These are phyloP conservation scores for Aspergillus steynii DNA, from an alignment of 495 filamentous ascomycete genomes.

Conservation along the genomic window DNA sequence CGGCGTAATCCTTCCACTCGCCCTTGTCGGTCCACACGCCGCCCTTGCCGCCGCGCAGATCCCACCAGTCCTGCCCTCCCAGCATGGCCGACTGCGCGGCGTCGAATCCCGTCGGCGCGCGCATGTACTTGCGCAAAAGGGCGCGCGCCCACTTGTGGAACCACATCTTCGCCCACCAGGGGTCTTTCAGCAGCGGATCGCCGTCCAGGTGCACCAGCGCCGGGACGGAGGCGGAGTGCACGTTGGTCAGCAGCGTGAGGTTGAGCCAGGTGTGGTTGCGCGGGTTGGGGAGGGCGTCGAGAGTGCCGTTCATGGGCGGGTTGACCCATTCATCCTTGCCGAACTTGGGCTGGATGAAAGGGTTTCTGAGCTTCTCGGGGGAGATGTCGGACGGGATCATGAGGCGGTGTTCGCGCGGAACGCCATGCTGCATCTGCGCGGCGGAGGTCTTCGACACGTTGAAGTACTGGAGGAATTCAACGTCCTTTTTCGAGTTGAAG, in stretches of 20 bases:
- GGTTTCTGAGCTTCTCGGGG: constrained; percentile 34
- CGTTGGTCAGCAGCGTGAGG: constrained; percentile 55
- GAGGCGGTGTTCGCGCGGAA: constrained; percentile 45
- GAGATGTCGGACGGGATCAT: constrained; percentile 45
- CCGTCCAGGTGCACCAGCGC: constrained; percentile 53
- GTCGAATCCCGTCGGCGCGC: constrained; percentile 42
- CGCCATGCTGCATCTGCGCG: constrained; percentile 40
- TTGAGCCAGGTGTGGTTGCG: constrained; percentile 46
- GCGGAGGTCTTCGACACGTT: constrained; percentile 42
- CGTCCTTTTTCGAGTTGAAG: constrained; percentile 40
- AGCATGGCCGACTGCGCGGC: constrained; percentile 45
- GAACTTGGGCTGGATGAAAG: constrained; percentile 40
- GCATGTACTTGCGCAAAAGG: constrained; percentile 51
- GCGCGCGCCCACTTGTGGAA: constrained; percentile 53
- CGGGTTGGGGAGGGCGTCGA: constrained; percentile 43
- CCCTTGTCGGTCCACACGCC: constrained; percentile 61
- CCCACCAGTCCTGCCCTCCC: constrained; percentile 55
- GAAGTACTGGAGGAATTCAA: constrained; percentile 51
- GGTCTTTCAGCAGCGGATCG: constrained; percentile 37
- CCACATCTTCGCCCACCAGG: constrained; percentile 60
- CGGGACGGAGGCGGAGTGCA: constrained; percentile 49
- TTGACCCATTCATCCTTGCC: constrained; percentile 32
- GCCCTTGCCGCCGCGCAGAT: constrained; percentile 54
- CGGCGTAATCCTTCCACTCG: constrained; percentile 54
- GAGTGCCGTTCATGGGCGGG: constrained; percentile 40